Percentiles rank a stretch among this genome's conserved stretches.
Conservation (phyloP, 2,329 filamentous ascomycete genomes). For the Verticillium alfalfae region DNA sequence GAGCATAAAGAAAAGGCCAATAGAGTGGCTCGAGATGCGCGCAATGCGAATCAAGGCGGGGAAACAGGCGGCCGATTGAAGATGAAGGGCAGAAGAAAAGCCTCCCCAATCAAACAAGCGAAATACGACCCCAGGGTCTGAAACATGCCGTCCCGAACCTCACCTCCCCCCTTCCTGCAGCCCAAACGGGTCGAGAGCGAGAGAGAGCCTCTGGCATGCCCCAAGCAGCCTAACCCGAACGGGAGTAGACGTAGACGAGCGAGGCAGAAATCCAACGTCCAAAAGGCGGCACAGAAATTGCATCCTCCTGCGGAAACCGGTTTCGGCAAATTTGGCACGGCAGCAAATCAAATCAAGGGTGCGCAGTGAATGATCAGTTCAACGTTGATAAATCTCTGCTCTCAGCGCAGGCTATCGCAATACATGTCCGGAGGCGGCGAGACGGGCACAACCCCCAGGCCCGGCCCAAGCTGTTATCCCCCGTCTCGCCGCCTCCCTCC, state of each 20-base stretch:
- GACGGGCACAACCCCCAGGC: background rate
- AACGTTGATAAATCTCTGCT: background rate
- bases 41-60: background rate
- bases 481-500: background rate
- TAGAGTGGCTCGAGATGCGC: background rate
- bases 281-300: background rate
- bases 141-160: background rate
- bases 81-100: background rate
- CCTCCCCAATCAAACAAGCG: constrained; percentile 2
- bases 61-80: no score
- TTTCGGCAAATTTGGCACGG: background rate
- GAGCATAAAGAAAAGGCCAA: background rate
- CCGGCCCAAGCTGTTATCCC: background rate
- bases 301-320: background rate
- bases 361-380: background rate
- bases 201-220: background rate
- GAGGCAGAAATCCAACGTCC: background rate
- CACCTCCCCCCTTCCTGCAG: no score
- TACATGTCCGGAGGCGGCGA: background rate
- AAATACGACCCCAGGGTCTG: constrained; percentile 1
- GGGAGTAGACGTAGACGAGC: background rate
- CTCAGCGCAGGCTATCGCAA: background rate
- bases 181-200: background rate
- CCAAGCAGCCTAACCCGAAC: background rate
- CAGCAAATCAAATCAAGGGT: background rate